Evolutionary conservation across 352 stramenopile species (phyloP), one percentile per base, ranked within the genome.

Genomic region (Lagenidium sp.): DNA sequence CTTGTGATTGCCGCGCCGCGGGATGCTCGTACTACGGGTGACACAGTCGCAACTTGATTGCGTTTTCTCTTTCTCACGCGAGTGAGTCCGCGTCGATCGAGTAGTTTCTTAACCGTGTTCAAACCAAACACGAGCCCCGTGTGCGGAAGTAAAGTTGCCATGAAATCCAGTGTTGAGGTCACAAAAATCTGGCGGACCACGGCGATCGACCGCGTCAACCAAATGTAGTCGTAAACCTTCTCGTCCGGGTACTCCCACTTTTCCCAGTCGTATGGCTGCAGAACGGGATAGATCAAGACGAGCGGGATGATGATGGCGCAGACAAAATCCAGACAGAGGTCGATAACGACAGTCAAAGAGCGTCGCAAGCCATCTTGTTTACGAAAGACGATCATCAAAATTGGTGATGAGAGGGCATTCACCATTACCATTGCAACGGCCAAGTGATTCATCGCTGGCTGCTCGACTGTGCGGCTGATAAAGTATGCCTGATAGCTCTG

Each of bases 171-270:
- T 26, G 21, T 41, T 13, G 52, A 60, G 0, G 44, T 60, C 4
- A 55, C 37, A n/a, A 60, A 38, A 6, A 60, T 40, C 19, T 53
- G 47, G 2, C 47, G 52, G 2, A 42, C 7, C 35, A 50, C 52
- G 4, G 52, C 44, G 20, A 60, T 12, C 12, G 38, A 39, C 15
- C 41, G 49, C 2, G 35, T 24, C 12, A 47, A 60, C 41, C 47
- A 60, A 3, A 19, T 30, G 34, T 58, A 42, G 12, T 1, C 30
- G 36, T 50, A 55, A 5, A 30, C 34, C 19, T 38, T 15, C 8
- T 30, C 8, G 11, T 11, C 15, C 25, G 40, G 36, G 26, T 47
- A 55, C 10, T 25, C 34, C 32, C 35, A 13, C 16, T 6, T 34
- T 22, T 12, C 21, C 6, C 10, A 7, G 22, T 19, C 16, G 22